Conservation (phyloP, 1,284 basidiomycete genomes). For the Malassezia nana region DNA sequence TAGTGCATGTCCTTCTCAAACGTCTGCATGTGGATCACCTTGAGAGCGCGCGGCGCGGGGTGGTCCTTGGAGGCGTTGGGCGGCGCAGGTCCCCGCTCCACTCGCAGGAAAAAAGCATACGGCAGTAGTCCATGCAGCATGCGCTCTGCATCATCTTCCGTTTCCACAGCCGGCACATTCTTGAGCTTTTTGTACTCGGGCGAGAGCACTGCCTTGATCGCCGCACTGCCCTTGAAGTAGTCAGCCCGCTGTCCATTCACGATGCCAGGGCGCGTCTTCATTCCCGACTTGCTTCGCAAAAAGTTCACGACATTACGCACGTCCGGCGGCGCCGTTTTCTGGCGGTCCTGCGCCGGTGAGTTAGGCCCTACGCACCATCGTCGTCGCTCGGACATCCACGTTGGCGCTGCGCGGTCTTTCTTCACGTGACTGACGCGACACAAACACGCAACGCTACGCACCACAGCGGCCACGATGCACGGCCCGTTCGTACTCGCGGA, state of each 20-base stretch:
- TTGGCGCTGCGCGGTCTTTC: neutral
- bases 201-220: conserved; percentile 78
- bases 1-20: conserved; percentile 55
- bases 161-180: conserved; percentile 53
- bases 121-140: conserved; percentile 66
- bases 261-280: conserved; percentile 79
- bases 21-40: conserved; percentile 68
- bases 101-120: conserved; percentile 51
- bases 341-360: conserved; percentile 30
- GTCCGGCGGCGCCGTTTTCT: conserved; percentile 32
- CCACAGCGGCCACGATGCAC: neutral
- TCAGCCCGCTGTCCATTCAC: conserved; percentile 89
- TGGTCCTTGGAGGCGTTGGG: conserved; percentile 50
- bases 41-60: conserved; percentile 31
- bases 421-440: neutral
- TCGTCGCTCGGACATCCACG: neutral
- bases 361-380: neutral
- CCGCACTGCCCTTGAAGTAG: conserved; percentile 71
- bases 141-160: conserved; percentile 66
- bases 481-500: conserved; percentile 32
- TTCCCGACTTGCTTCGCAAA: conserved; percentile 55
- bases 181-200: conserved; percentile 81
- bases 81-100: conserved; percentile 58
- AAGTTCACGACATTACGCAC: conserved; percentile 39
- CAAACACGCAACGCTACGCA: neutral